Evolutionary conservation across 116 monocot genomes (phyloP).

Genomic region (Zostera marina): DNA sequence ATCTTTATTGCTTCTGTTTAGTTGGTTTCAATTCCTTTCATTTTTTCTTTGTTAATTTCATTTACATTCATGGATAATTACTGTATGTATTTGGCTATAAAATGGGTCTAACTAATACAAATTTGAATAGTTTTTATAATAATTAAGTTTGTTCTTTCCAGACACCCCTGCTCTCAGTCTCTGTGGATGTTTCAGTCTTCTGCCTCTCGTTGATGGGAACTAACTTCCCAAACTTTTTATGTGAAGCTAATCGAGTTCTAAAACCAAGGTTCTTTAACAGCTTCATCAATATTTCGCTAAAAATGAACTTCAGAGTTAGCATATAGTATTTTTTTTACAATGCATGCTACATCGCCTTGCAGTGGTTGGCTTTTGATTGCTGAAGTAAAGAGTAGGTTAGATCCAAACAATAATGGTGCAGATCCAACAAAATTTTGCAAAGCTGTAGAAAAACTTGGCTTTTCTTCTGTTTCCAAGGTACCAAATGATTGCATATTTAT

Average conservation of each 20-base stretch:
- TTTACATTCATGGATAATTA: background rate
- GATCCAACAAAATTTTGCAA: conserved; percentile 63
- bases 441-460: conserved; percentile 71
- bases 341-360: conserved; percentile 1
- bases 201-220: conserved; percentile 97
- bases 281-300: background rate
- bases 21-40: background rate
- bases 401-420: conserved; percentile 88
- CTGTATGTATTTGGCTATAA: too few relatives aligned
- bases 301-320: background rate
- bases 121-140: background rate
- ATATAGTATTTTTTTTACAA: background rate
- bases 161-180: conserved; percentile 80
- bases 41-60: background rate
- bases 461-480: conserved; percentile 60
- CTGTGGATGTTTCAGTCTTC: conserved; percentile 87
- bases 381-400: conserved; percentile 90
- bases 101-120: too few relatives aligned
- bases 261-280: conserved; percentile 44
- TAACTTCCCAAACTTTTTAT: conserved; percentile 64
- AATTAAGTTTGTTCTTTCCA: conserved; percentile 14
- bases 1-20: background rate
- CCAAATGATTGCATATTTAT: background rate
- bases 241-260: conserved; percentile 85
- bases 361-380: conserved; percentile 99